Percentiles rank a stretch among this genome's conserved stretches.
Evolutionary conservation across 257 asterid genomes (phyloP).

Genomic region (Knoxia roxburghii): DNA sequence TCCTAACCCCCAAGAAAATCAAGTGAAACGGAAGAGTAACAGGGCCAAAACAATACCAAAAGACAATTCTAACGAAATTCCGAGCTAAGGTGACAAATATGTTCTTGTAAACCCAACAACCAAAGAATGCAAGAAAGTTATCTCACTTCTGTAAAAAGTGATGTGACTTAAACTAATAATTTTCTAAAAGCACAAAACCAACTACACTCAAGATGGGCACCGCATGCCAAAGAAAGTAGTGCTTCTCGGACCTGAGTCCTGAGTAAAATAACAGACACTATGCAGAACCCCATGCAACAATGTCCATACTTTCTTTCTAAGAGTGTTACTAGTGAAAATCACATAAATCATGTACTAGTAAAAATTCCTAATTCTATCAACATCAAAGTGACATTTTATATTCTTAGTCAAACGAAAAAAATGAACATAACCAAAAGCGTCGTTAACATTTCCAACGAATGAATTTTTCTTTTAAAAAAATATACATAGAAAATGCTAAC

Average conservation of each 20-base stretch:
- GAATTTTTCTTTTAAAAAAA: neutral
- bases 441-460: neutral
- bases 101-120: neutral
- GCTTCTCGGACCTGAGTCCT: neutral
- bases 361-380: neutral
- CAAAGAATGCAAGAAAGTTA: neutral
- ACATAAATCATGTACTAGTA: neutral
- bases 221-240: neutral
- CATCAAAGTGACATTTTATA: neutral
- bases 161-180: neutral
- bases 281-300: neutral
- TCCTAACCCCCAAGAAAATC: neutral
- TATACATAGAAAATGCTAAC: neutral
- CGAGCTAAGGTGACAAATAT: too few species aligned
- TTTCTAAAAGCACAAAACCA: neutral
- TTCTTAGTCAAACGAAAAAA: neutral
- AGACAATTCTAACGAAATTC: neutral
- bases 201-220: neutral
- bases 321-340: neutral
- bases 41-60: neutral
- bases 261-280: neutral
- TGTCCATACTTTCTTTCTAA: neutral
- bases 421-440: neutral
- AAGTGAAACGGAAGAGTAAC: neutral
- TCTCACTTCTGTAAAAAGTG: neutral